Base-by-base conservation (phyloP, 768 basidiomycete genomes). In the Collybia mongolica region DNA sequence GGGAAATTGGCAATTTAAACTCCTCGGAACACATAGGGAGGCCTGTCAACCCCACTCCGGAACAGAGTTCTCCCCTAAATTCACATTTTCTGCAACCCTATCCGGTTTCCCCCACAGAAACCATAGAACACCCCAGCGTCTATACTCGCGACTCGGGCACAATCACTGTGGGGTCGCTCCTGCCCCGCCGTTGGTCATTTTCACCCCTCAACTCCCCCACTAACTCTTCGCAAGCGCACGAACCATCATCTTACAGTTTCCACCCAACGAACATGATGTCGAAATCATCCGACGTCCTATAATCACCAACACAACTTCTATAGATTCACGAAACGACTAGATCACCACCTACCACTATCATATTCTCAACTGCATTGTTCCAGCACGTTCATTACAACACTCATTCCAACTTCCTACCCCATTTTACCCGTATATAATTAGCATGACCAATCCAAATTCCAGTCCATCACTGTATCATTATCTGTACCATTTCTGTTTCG, bases 1-100 rank as follows among this genome's bases (percentile, higher is more conserved):
- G 69, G 12, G 60, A 58, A 23, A 17, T 39, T 37, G 39, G 18
- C 22, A 23, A 29, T 42, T 52, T 52, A 1, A 51, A 50, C 51
- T 61, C 39, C 35, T 54, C 38, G 29, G 54, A 51, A 18, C 50
- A 49, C 19, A 53, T 60, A 17, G 62, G 60, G 20, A 72, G 80
- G 23, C 76, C 80, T 4, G 54, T 66, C 37, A 82, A 83, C 49
- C 80, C 83, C 1, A 82, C 81, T 0, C 81, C 82, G 17, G 72
- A 79, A 37, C 69, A 71, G 35, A 74, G 72, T 44, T 46, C 69
- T 9, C 65, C 65, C 0, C 59, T 76, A 5, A 75, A 79, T 51
- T 67, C 74, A 1, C 48, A 65, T 23, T 49, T 76, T 47, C 68
- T 73, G 22, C 72, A 73, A 26, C 70, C 78, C 2, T 78, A 75